phyloP scores from a whole-genome alignment of 805 yeast species.

The Monosporozyma servazzii region DNA sequence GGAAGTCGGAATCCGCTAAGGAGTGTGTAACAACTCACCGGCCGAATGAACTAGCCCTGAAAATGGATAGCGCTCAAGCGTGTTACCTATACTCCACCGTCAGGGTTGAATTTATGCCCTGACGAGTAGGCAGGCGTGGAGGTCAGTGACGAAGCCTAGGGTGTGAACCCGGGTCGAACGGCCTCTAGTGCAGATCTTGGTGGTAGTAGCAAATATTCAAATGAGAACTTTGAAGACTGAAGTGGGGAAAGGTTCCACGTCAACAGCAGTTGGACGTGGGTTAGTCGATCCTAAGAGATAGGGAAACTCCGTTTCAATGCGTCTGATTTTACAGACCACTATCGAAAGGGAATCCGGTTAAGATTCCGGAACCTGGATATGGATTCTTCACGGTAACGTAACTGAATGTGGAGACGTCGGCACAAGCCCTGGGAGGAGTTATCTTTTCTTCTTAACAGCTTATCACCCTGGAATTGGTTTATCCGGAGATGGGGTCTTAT shows the following conservation, averaged over 20 bases:
- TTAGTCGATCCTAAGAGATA: not conserved
- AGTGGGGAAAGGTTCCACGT: not conserved
- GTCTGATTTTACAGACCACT: conserved; percentile 18
- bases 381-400: conserved; percentile 36
- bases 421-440: conserved; percentile 38
- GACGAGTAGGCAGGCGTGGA: not conserved
- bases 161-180: not conserved
- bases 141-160: not conserved
- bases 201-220: not conserved
- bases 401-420: conserved; percentile 27
- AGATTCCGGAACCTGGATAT: conserved; percentile 37
- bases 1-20: conserved; percentile 48
- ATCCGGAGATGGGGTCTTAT: conserved; percentile 35
- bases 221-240: not conserved
- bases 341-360: conserved; percentile 38
- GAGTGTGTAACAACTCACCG: conserved; percentile 46
- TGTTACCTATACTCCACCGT: not conserved
- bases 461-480: conserved; percentile 36
- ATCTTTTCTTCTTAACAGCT: conserved; percentile 36
- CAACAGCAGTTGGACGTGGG: not conserved
- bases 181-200: not conserved
- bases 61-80: conserved; percentile 22
- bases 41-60: conserved; percentile 40
- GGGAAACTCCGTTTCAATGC: not conserved
- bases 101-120: not conserved